Conservation (phyloP, 1,284 basidiomycete genomes). For the Coniferiporia weirii region DNA sequence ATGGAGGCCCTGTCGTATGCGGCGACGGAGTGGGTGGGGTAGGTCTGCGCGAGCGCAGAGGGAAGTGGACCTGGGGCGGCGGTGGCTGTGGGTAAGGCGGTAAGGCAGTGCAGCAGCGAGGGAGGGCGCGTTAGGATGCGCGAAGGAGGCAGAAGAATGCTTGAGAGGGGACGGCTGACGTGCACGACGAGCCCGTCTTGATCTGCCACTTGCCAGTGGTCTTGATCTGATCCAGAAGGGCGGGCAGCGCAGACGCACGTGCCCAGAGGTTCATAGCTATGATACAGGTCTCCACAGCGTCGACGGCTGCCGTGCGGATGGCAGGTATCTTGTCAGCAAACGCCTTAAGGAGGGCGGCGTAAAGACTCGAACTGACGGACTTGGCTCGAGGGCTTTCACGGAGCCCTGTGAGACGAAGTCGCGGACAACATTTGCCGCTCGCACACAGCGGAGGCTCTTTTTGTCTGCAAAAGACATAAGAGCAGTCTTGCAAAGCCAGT, state of each 20-base stretch:
- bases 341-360: slow-evolving; percentile 82
- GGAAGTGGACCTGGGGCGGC: slow-evolving; percentile 69
- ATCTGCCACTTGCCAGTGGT: slow-evolving; percentile 99
- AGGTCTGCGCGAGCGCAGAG: slow-evolving; percentile 53
- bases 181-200: slow-evolving; percentile 94
- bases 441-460: slow-evolving; percentile 80
- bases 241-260: slow-evolving; percentile 78
- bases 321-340: slow-evolving; percentile 92
- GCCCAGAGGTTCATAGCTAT: slow-evolving; percentile 91
- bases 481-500: slow-evolving; percentile 78
- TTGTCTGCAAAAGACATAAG: slow-evolving; percentile 88
- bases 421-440: slow-evolving; percentile 72
- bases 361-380: slow-evolving; percentile 83
- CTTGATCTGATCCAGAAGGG: slow-evolving; percentile 91
- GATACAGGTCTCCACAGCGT: slow-evolving; percentile 79
- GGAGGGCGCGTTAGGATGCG: slow-evolving; percentile 31
- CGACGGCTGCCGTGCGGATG: slow-evolving; percentile 79
- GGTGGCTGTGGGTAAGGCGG: no score
- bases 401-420: slow-evolving; percentile 76
- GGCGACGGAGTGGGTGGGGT: slow-evolving; percentile 55
- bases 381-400: slow-evolving; percentile 84
- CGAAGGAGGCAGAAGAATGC: slow-evolving; percentile 25
- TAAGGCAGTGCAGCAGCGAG: slow-evolving; percentile 37
- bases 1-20: slow-evolving; percentile 70
- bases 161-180: slow-evolving; percentile 81